Evolutionary conservation across 495 filamentous ascomycete species (phyloP), one percentile per base, ranked within the genome.

Genomic region (Pyrenula massariospora): DNA sequence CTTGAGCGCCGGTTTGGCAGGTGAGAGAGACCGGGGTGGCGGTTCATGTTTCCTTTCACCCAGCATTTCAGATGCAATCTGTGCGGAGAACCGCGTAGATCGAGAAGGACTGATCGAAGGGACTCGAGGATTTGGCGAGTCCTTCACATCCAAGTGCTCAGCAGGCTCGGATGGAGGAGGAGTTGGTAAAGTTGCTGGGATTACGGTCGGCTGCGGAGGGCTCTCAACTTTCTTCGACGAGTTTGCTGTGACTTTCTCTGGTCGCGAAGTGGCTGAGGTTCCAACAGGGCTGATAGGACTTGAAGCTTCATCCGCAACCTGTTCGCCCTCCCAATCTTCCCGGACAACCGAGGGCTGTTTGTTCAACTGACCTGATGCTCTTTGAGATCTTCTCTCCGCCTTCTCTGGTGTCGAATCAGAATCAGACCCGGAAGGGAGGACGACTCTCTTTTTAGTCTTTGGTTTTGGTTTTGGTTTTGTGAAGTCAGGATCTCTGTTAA

Each of bases 1-100:
- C 60, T 95, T 96, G 62, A 96, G 60, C 0, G 91, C 91, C 12
- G 91, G 92, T 64, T 96, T 96, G 2, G 80, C 84, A 22, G 91
- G 91, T 0, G 91, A 95, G 0, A 88, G 72, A 0, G 91, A 91
- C 52, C 91, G 78, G 20, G 85, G 81, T 15, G 87, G 88, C 22
- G 91, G 91, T 52, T 85, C 75, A 65, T 96, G 89, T 57, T 79
- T 70, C 20, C 72, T 65, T n/a, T 71, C 75, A 42, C 69, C 72
- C 1, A 68, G 54, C 3, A 68, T 67, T 24, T 84, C 68, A 68
- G 85, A 59, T 55, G 76, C 65, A 68, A 79, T 67, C 60, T 81
- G 72, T 55, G 77, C 65, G 1, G 85, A 83, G 60, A 96, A 96
- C 57, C 84, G 87, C 15, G 89, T 80, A 25, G 84, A 85, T 52